Conservation (phyloP, 2,329 filamentous ascomycete genomes). For the Scedosporium apiospermum region DNA sequence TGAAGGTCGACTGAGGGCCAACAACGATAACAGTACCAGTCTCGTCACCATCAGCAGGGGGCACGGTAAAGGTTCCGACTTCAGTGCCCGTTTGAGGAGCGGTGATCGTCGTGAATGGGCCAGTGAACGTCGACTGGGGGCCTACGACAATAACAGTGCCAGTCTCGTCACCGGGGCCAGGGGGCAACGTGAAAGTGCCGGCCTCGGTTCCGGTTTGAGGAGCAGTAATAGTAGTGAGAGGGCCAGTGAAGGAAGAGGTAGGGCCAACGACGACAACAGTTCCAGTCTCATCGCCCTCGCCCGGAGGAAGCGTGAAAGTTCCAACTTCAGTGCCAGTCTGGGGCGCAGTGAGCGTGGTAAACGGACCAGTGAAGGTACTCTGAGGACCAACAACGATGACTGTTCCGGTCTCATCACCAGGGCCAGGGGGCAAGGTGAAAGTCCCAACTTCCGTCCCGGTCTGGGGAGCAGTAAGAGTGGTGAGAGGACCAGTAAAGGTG, state of each 20-base stretch:
- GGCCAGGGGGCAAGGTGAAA: background rate
- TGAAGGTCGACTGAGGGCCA: background rate
- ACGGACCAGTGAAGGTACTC: background rate
- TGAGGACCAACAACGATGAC: background rate
- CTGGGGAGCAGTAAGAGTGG: constrained; percentile 1
- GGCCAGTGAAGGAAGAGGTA: background rate
- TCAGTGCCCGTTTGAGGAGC: background rate
- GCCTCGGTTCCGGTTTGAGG: background rate
- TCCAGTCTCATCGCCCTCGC: background rate
- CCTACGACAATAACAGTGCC: background rate
- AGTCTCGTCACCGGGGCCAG: background rate
- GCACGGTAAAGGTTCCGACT: background rate
- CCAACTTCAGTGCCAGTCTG: background rate
- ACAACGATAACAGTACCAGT: background rate
- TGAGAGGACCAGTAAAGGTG: background rate
- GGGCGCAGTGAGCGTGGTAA: constrained; percentile 1
- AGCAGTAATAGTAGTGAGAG: constrained; percentile 6
- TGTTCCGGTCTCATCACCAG: background rate
- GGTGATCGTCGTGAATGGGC: constrained; percentile 2
- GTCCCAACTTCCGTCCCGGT: background rate
- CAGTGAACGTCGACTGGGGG: background rate
- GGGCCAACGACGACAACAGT: background rate
- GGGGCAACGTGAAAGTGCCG: background rate
- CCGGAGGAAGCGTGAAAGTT: background rate
- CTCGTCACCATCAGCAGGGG: background rate